Base-by-base conservation (phyloP, 176 grass and related monocot genomes). In the Zea luxurians region DNA sequence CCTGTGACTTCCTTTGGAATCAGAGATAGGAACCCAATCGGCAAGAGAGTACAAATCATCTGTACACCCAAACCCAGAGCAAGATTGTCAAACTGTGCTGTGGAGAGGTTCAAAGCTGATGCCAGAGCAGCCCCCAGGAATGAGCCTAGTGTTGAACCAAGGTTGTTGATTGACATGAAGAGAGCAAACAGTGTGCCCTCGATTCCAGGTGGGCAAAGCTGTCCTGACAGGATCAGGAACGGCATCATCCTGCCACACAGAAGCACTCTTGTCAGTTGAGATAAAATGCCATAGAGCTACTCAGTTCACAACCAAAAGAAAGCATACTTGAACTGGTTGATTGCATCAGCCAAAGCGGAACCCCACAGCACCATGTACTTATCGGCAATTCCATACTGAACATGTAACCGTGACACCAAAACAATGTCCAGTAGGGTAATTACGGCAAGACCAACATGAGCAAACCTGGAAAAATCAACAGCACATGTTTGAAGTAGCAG, bases 161-260 rank as follows among this genome's bases (percentile, higher is more conserved):
- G 46, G 77, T 94, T 94, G 80, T 91, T 91, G 68, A 89, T 89
- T 37, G 92, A 94, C 92, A 94, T 94, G 74, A 94, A 94, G 7
- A 94, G 74, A 17, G 92, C 92, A 75, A 94, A 94, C 53, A 89
- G 44, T 1, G 92, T 94, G 78, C 92, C 92, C 82, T 89, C 86
- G 36, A 94, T 94, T 82, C 92, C 92, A 82, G 88, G 92, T 11
- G 88, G 92, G 69, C 92, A 94, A 72, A 94, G 83, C 72, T 86
- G 92, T 13, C 92, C 92, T 2, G 88, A 91, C 13, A 94, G 48
- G 50, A 94, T 91, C 35, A 94, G 73, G 82, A 94, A 94, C 3
- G 92, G 92, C 86, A 94, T 91, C 83, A 94, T 80, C 77, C 92
- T 94, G 80, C 73, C 65, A 77, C 70, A 85, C 46, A 15, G 78